Evolutionary conservation across 768 basidiomycete species (phyloP).

Genomic region (Agrocybe praecox): DNA sequence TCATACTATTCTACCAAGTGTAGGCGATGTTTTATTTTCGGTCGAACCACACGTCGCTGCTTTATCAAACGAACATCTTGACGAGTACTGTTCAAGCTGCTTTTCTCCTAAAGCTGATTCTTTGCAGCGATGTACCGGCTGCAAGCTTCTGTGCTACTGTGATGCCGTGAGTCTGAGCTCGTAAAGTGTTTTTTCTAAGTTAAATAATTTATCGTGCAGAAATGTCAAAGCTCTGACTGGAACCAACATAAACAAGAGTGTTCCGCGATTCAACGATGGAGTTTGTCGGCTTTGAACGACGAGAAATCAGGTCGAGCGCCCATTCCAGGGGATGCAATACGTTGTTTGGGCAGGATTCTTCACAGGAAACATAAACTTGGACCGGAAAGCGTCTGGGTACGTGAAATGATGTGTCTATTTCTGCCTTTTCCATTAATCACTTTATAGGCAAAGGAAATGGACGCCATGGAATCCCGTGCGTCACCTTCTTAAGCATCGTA

Average conservation of each 20-base stretch:
- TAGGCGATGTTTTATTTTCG: slow-evolving; percentile 65
- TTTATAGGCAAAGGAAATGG: slow-evolving; percentile 61
- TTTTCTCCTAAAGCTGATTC: slow-evolving; percentile 35
- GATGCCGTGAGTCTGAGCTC: slow-evolving; percentile 51
- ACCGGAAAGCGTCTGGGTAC: slow-evolving; percentile 57
- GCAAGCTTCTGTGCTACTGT: slow-evolving; percentile 77
- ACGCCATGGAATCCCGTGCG: slow-evolving; percentile 78
- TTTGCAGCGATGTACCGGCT: slow-evolving; percentile 75
- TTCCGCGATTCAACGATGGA: slow-evolving; percentile 60
- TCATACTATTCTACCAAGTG: slow-evolving; percentile 7
- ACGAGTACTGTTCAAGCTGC: slow-evolving; percentile 73
- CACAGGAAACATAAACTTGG: slow-evolving; percentile 66
- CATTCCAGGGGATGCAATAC: slow-evolving; percentile 76
- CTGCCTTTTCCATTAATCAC: background rate
- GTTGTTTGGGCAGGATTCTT: slow-evolving; percentile 77
- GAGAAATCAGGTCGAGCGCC: slow-evolving; percentile 15
- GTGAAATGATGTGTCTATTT: slow-evolving; percentile 18
- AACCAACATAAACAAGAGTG: slow-evolving; percentile 79
- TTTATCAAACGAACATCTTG: slow-evolving; percentile 65
- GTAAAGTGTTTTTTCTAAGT: too few relatives aligned
- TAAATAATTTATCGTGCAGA: slow-evolving; percentile 31
- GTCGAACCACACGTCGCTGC: slow-evolving; percentile 62
- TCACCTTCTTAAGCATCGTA: slow-evolving; percentile 8
- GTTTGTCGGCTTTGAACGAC: slow-evolving; percentile 40
- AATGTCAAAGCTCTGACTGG: slow-evolving; percentile 80